Percentiles rank a stretch among this genome's conserved stretches.
phyloP scores from a whole-genome alignment of 352 stramenopile species.

The Elongisporangium senticosum region DNA sequence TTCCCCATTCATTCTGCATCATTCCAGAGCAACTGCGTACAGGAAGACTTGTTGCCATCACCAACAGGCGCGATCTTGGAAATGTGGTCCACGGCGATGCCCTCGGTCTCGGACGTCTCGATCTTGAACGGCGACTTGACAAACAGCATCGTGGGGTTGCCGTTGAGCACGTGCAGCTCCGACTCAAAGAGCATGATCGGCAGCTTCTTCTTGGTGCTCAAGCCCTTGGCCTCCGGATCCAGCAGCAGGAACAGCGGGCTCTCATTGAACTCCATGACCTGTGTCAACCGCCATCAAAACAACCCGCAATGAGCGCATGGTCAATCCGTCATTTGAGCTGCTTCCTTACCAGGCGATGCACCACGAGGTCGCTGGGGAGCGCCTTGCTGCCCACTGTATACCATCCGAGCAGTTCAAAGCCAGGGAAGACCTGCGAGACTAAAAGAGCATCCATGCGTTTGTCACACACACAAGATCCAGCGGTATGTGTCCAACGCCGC shows the following conservation, averaged over 20 bases:
- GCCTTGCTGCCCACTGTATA: slow-evolving; percentile 80
- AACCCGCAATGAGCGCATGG: slow-evolving; percentile 5
- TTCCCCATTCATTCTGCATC: background rate
- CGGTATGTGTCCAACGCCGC: background rate
- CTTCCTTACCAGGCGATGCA: slow-evolving; percentile 57
- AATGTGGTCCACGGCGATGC: slow-evolving; percentile 86
- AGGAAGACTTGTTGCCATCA: slow-evolving; percentile 62
- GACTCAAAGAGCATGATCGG: slow-evolving; percentile 83
- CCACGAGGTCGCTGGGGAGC: slow-evolving; percentile 59
- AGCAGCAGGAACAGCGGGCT: slow-evolving; percentile 78
- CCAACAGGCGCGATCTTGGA: slow-evolving; percentile 79
- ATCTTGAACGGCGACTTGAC: slow-evolving; percentile 86
- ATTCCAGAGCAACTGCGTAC: slow-evolving; percentile 23
- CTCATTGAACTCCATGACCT: slow-evolving; percentile 88
- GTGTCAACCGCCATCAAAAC: slow-evolving; percentile 2
- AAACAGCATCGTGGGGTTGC: slow-evolving; percentile 86
- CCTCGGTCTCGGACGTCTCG: slow-evolving; percentile 82
- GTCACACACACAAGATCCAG: background rate
- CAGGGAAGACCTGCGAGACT: slow-evolving; percentile 83
- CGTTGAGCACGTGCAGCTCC: slow-evolving; percentile 81
- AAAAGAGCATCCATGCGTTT: background rate
- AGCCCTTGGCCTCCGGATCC: slow-evolving; percentile 50
- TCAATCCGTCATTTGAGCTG: slow-evolving; percentile 1
- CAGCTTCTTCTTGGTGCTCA: slow-evolving; percentile 84
- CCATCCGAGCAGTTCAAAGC: slow-evolving; percentile 86